Conservation (phyloP, 176 grass and related monocot genomes). For the Lolium perenne region DNA sequence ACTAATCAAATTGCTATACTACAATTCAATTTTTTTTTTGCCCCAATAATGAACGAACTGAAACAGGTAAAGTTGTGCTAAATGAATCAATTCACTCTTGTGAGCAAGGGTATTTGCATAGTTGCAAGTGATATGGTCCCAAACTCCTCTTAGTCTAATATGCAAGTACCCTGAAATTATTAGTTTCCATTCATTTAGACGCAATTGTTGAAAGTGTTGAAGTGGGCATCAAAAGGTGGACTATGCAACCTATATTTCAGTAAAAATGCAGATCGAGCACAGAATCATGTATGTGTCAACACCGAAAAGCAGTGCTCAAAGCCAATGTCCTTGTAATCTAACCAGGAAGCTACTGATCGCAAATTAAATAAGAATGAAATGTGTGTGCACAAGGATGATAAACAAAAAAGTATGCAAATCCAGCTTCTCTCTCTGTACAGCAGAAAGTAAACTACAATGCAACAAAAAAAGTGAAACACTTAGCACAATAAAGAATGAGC, state of each 20-base stretch:
- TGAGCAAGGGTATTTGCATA: constrained; percentile 1
- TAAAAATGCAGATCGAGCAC: background rate
- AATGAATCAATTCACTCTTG: background rate
- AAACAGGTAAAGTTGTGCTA: background rate
- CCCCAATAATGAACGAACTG: background rate
- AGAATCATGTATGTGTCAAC: background rate
- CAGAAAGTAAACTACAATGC: constrained; percentile 14
- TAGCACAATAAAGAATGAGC: background rate
- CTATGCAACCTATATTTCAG: background rate
- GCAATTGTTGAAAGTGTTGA: background rate
- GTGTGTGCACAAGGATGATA: background rate
- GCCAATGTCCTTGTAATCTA: background rate
- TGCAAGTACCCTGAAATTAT: background rate
- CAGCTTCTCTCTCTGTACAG: constrained; percentile 13
- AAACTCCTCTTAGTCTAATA: background rate
- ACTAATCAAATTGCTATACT: constrained; percentile 16
- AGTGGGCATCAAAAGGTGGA: background rate
- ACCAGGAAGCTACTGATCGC: background rate
- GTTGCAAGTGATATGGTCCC: background rate
- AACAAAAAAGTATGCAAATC: background rate
- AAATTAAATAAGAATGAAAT: constrained; percentile 18
- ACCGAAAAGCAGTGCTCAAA: too few relatives aligned
- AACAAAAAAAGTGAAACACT: background rate
- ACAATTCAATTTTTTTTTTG: background rate
- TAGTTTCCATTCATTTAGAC: constrained; percentile 15